These are phyloP conservation scores for Bondarzewia mesenterica DNA, from an alignment of 1,284 basidiomycete genomes.

Conservation along the genomic window DNA sequence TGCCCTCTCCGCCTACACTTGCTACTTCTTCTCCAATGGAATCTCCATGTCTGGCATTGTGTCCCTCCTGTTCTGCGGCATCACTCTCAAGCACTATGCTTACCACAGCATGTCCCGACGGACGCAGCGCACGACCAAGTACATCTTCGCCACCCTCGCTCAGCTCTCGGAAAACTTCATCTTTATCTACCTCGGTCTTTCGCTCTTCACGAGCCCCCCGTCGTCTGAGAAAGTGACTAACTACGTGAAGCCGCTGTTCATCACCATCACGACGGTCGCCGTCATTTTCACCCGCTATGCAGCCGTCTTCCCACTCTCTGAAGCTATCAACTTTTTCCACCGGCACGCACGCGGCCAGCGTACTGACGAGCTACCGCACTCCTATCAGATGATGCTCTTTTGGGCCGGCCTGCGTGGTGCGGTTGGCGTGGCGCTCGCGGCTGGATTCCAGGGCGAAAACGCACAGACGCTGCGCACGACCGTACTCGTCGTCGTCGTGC, in stretches of 20 bases:
- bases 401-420: conserved; percentile 97
- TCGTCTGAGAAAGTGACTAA: conserved; percentile 64
- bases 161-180: conserved; percentile 99
- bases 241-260: conserved; percentile 95
- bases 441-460: conserved; percentile 90
- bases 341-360: conserved; percentile 77
- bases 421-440: conserved; percentile 93
- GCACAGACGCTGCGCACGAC: conserved; percentile 89
- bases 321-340: conserved; percentile 90
- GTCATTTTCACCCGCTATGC: conserved; percentile 94
- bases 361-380: conserved; percentile 84
- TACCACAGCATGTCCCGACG: conserved; percentile 98
- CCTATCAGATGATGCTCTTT: conserved; percentile 98
- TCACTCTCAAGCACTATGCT: conserved; percentile 98
- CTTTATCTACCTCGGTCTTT: conserved; percentile 97
- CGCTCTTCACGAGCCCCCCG: conserved; percentile 83
- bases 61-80: conserved; percentile 96
- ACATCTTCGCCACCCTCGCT: conserved; percentile 88
- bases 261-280: conserved; percentile 81
- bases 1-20: conserved; percentile 90
- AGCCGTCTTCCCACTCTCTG: conserved; percentile 95
- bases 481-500: conserved; percentile 91
- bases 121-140: conserved; percentile 93
- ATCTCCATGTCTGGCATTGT: conserved; percentile 96
- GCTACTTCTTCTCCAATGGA: conserved; percentile 98